Percentiles rank a stretch among this genome's conserved stretches.
Conservation (phyloP, 108 stramenopile genomes). For the Nitzschia palea region DNA sequence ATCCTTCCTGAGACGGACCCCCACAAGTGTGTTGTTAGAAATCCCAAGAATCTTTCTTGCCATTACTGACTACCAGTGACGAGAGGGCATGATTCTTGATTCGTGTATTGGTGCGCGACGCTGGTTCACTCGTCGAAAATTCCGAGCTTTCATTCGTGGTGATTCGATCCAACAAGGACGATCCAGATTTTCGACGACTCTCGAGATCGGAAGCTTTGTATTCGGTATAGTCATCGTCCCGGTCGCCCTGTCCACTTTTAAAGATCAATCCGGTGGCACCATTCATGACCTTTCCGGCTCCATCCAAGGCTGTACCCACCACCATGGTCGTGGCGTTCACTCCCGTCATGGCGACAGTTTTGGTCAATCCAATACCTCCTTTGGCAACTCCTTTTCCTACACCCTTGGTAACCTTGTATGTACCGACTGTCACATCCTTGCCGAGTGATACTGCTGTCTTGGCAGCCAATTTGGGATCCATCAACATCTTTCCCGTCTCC, state of each 20-base stretch:
- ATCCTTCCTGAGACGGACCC: too few species aligned
- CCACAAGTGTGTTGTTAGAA: too few species aligned
- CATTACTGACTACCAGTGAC: background rate
- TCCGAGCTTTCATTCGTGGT: background rate
- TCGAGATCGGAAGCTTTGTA: slow-evolving; percentile 13
- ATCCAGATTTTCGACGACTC: slow-evolving; percentile 4
- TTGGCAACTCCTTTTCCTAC: slow-evolving; percentile 26
- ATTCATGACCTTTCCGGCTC: slow-evolving; percentile 17
- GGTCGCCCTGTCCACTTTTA: background rate
- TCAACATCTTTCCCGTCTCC: slow-evolving; percentile 19
- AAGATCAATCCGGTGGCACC: slow-evolving; percentile 22
- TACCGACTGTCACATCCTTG: slow-evolving; percentile 5
- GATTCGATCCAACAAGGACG: slow-evolving; percentile 15
- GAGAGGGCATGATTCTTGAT: background rate
- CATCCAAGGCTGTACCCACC: slow-evolving; percentile 16
- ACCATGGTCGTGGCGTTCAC: slow-evolving; percentile 28
- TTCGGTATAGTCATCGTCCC: slow-evolving; percentile 8
- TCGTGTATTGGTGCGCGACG: background rate
- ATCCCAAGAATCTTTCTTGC: background rate
- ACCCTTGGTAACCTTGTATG: slow-evolving; percentile 17
- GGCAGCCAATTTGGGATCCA: slow-evolving; percentile 27
- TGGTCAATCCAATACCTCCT: slow-evolving; percentile 19
- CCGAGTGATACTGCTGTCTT: slow-evolving; percentile 1
- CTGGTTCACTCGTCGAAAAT: background rate
- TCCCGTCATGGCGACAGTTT: slow-evolving; percentile 19